Base-by-base conservation (phyloP, 306 rosid species). In the Astragalus glycyphyllos region DNA sequence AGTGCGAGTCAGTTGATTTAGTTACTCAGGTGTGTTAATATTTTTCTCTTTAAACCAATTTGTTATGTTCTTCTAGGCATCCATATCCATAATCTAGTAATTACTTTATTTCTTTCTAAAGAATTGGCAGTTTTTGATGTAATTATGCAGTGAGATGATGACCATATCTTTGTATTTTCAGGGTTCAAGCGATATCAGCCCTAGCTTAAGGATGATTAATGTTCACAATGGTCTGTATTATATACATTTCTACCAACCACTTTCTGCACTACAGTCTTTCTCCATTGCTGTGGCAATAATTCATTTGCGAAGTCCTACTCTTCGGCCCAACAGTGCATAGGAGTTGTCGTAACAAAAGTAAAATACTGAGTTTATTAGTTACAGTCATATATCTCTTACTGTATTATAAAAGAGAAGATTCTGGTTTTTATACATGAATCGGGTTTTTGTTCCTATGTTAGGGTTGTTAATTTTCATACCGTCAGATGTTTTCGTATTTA, bases 231-330 rank as follows among this genome's bases (percentile, higher is more conserved):
- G 84, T 74, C 70, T 95, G 70, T 84, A 95, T 81, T 89, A 81
- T 46, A 74, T 91, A 77, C 91, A 91, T 81, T 91, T 81, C 77
- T 85, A 88, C 48, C 82, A 49, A 6, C 81, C 84, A 60, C 75
- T 95, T 34, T 91, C 96, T 7, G 72, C 83, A 46, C 85, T 95
- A 59, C 97, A 95, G 81, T 84, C 93, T 67, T 89, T 95, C 82
- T 89, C 97, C 60, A 85, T 95, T 9, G 96, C 97, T 2, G 91
- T 91, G 74, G 99, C 97, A 6, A 76, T 88, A 12, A 74, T 95
- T 79, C 97, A 95, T 78, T 56, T 79, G 0, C 87, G 73, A 72
- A 87, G 89, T 75, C 96, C 97, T 17, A 51, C 79, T 78, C 93
- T 95, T 65, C 89, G 74, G 73, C 86, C 90, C 35, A 75, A 74